Conservation (phyloP, 345 rosid species). For the Populus ilicifolia region DNA sequence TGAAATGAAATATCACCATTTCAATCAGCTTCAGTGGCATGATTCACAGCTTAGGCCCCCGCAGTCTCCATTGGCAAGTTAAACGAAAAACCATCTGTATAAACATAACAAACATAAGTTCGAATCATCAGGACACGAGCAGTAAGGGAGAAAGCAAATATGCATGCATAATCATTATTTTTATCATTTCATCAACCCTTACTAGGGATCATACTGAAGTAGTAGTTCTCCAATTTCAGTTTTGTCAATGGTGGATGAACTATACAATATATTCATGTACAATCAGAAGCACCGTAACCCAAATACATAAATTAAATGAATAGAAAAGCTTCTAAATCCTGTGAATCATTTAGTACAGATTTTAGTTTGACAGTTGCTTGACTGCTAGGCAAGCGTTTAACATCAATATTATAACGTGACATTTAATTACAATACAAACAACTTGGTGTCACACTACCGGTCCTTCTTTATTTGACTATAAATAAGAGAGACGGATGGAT, state of each 20-base stretch:
- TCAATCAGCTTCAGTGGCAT: neutral
- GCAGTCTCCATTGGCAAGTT: neutral
- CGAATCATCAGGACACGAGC: neutral
- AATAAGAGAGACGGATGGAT: too few relatives aligned
- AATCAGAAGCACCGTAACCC: neutral
- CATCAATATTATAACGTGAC: neutral
- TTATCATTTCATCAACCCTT: neutral
- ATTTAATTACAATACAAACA: neutral
- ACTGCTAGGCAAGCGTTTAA: neutral
- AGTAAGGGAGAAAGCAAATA: neutral
- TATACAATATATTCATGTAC: neutral
- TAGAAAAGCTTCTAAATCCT: neutral
- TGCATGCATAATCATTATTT: neutral
- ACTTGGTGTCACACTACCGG: too few relatives aligned
- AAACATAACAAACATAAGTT: neutral
- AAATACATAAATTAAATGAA: neutral
- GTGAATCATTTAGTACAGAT: neutral
- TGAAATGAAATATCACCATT: neutral
- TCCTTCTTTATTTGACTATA: too few relatives aligned
- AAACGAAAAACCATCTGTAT: neutral
- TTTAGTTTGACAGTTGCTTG: neutral
- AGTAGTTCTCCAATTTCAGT: neutral
- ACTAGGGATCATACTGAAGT: neutral
- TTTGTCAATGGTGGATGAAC: neutral
- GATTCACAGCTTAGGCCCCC: neutral